A percentile compares a stretch with the other conserved stretches of the same genome.
phyloP scores from a whole-genome alignment of 2,329 filamentous ascomycete species.

The Colletotrichum acutatum region DNA sequence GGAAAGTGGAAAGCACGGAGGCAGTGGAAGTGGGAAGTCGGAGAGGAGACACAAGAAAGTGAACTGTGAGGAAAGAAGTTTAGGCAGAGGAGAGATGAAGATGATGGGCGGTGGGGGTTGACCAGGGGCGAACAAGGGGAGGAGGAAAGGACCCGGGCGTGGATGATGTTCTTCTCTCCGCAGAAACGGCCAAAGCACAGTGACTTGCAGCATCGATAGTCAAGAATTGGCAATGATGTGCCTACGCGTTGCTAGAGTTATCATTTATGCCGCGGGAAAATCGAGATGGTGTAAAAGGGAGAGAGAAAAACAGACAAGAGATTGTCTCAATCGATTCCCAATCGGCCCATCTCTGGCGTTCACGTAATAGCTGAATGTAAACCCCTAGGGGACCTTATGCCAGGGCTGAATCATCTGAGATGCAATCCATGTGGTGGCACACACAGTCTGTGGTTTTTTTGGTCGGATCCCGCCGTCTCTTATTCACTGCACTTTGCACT shows the following conservation, averaged over 20 bases:
- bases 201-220: background rate
- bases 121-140: background rate
- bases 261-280: background rate
- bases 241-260: background rate
- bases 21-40: background rate
- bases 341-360: background rate
- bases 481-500: background rate
- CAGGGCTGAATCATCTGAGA: background rate
- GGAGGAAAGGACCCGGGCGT: background rate
- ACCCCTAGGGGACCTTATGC: no score
- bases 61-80: background rate
- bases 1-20: background rate
- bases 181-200: slow-evolving; percentile 16
- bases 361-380: background rate
- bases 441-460: background rate
- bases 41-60: no score
- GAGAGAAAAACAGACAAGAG: background rate
- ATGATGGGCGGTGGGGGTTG: background rate
- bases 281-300: background rate
- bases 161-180: background rate
- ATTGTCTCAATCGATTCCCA: background rate
- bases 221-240: background rate
- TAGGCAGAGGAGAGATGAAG: background rate
- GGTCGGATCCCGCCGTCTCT: background rate
- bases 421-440: background rate